phyloP scores from a whole-genome alignment of 129 eudicot species.

The Smallanthus sonchifolius region DNA sequence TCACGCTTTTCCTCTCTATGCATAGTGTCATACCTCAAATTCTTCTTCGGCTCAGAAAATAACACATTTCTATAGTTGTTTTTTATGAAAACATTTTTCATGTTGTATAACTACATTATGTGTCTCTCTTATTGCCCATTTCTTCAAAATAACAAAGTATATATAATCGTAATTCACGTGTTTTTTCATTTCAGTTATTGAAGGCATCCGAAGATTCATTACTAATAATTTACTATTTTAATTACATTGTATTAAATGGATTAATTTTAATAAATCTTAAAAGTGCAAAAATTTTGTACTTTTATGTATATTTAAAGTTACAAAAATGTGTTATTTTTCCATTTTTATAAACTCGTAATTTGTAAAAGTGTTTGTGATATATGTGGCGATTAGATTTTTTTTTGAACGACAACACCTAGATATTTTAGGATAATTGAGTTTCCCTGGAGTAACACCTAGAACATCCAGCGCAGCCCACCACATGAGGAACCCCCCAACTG shows the following conservation, averaged over 20 bases:
- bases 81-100: not conserved
- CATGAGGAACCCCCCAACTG: too few relatives aligned
- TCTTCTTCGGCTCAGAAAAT: not conserved
- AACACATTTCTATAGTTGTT: not conserved
- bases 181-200: not conserved
- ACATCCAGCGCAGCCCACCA: too few relatives aligned
- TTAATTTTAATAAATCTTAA: not conserved
- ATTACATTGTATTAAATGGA: not conserved
- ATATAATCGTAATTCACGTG: not conserved
- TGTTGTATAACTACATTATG: not conserved
- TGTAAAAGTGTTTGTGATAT: not conserved
- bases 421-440: too few relatives aligned
- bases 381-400: not conserved
- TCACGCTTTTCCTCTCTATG: constrained; percentile 2
- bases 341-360: not conserved
- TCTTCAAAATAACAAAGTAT: not conserved
- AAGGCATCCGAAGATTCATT: not conserved
- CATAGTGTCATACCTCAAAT: not conserved
- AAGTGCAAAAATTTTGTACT: not conserved
- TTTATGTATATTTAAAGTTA: not conserved
- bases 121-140: not conserved
- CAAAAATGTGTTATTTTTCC: not conserved
- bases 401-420: too few relatives aligned
- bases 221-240: not conserved
- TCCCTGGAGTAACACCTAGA: too few relatives aligned